A percentile compares a stretch with the other conserved stretches of the same genome.
Evolutionary conservation across 176 grass and related monocot genomes (phyloP).

Genomic region (Oryza rufipogon): DNA sequence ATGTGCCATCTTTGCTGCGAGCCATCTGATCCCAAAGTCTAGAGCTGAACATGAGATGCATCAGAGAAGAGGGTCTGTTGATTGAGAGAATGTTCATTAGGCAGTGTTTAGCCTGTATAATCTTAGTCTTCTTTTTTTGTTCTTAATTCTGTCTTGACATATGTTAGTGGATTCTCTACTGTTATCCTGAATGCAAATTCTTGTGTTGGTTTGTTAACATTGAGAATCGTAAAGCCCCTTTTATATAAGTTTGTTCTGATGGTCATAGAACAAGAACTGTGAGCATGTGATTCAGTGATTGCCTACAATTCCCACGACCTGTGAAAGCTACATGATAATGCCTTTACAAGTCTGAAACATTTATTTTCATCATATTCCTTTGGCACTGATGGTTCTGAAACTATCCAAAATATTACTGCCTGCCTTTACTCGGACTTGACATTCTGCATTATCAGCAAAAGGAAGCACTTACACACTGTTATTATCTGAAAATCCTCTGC

Average conservation of each 20-base stretch:
- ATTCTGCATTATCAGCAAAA: not conserved
- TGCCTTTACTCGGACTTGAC: not conserved
- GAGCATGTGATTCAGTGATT: not conserved
- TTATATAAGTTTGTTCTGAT: not conserved
- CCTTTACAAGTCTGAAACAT: conserved; percentile 1
- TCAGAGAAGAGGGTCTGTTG: not conserved
- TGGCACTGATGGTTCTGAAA: not conserved
- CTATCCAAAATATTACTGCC: not conserved
- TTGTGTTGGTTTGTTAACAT: conserved; percentile 31
- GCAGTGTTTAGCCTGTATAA: conserved; percentile 44
- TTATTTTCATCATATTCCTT: conserved; percentile 4
- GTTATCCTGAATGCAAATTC: conserved; percentile 35
- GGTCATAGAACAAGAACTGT: conserved; percentile 21
- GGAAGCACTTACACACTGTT: not conserved
- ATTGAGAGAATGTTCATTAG: conserved; percentile 28
- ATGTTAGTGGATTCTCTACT: conserved; percentile 38
- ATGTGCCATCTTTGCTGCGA: conserved; percentile 6
- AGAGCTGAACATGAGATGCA: not conserved
- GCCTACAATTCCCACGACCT: not conserved
- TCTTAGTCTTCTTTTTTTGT: conserved; percentile 40
- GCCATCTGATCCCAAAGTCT: not conserved
- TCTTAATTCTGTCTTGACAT: conserved; percentile 30
- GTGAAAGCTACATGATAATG: not conserved
- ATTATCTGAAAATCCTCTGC: not conserved
- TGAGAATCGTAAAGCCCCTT: conserved; percentile 20